Conservation (phyloP, 192 early-diverging fungal genomes). For the Kickxella alabastrina region DNA sequence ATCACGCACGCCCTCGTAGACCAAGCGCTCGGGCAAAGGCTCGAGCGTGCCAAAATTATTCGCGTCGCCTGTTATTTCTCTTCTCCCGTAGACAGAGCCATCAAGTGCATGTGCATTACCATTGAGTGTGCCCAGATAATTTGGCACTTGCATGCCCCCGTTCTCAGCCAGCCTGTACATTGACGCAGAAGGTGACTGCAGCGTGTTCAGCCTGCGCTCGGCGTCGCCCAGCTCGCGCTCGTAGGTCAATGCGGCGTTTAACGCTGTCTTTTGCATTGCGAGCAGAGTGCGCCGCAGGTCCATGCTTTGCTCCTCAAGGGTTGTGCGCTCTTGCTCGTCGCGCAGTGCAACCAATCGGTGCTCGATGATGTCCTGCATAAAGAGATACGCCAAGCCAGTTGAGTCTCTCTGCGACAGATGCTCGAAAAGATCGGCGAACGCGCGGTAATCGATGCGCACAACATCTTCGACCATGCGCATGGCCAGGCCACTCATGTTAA, state of each 20-base stretch:
- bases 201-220: constrained; percentile 26
- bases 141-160: too few species aligned
- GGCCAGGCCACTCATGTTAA: constrained; percentile 49
- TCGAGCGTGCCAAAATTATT: neutral
- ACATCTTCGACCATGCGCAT: constrained; percentile 54
- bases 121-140: neutral
- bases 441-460: constrained; percentile 43
- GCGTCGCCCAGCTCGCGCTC: constrained; percentile 47
- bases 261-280: constrained; percentile 48
- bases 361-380: constrained; percentile 49
- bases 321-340: constrained; percentile 22
- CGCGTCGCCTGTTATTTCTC: too few species aligned
- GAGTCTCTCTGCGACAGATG: constrained; percentile 21
- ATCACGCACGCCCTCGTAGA: constrained; percentile 41
- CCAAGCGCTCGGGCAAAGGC: constrained; percentile 11
- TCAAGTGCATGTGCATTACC: neutral
- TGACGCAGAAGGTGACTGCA: constrained; percentile 7
- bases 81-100: neutral
- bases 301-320: constrained; percentile 36
- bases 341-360: constrained; percentile 27
- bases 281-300: constrained; percentile 49
- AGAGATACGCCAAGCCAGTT: constrained; percentile 30
- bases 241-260: constrained; percentile 42
- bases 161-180: neutral
- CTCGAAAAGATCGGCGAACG: constrained; percentile 35